Base-by-base conservation (phyloP, 129 eudicot species). In the Artemisia annua region DNA sequence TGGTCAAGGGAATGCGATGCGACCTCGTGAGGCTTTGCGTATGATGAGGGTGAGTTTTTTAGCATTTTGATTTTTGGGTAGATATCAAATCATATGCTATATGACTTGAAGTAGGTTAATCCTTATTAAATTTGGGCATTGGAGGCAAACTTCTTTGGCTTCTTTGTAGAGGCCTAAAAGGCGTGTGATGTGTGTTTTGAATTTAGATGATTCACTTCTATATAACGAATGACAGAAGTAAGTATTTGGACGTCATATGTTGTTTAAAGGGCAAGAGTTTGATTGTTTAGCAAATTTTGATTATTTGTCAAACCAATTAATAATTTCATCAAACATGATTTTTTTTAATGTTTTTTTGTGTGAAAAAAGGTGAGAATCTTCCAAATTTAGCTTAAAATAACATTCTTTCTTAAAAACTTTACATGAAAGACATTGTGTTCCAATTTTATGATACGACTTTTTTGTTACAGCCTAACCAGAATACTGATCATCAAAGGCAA, bases 11-110 rank as follows among this genome's bases (percentile, higher is more conserved):
- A 89, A 81, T 79, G 77, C 82, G 61, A 56, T 72, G 18, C 83
- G 90, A 75, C 87, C 90, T 63, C 92, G 89, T 74, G 93, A 91
- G 63, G 67, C 88, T 78, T 55, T 83, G 78, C 92, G 85, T 75
- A 79, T 85, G 80, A 77, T 80, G 77, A 81, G 91, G 83, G 97
- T 91, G 74, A 76, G 92, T 74, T 67, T 35, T 52, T 39, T 55
- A 48, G 49, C 75, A 12, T 28, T 70, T 19, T 69, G 54, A 48
- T 54, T 66, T 16, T 13, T n/a, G 35, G 12, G 18, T 20, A 14
- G 20, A 57, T 75, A 1, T 75, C 7, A 55, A 54, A 35, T 39
- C 11, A 19, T 46, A 22, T 53, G 15, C 24, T 19, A 44, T 48
- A 18, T 43, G 35, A 48, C 56, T n/a, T 54, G n/a, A 60, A 26